A percentile compares a stretch with the other conserved stretches of the same genome.
These are phyloP conservation scores for Aspergillus proliferans DNA, from an alignment of 2,329 filamentous ascomycete species.

Conservation along the genomic window DNA sequence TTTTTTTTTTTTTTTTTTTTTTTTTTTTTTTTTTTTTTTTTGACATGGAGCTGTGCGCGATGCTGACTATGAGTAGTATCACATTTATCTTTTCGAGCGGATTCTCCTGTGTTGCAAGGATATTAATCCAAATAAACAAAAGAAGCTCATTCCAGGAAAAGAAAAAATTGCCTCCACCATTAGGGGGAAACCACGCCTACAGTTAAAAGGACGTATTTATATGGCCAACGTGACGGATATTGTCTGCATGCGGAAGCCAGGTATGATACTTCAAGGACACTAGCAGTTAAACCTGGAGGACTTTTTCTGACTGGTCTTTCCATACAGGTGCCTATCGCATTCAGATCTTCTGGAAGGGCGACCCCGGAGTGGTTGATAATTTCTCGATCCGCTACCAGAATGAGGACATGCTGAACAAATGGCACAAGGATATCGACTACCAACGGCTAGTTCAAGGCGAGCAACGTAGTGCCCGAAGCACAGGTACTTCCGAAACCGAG, in stretches of 20 bases:
- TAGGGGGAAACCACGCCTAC: conserved; percentile 69
- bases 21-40: no score
- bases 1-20: no score
- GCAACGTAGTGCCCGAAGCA: conserved; percentile 42
- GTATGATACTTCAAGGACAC: conserved; percentile 43
- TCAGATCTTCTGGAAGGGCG: conserved; percentile 98
- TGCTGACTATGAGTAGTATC: conserved; percentile 58
- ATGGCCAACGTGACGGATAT: conserved; percentile 98
- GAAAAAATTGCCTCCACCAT: conserved; percentile 65
- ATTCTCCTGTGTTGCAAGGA: conserved; percentile 98
- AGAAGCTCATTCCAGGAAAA: conserved; percentile 56
- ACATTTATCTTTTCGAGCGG: conserved; percentile 93
- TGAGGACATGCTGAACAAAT: conserved; percentile 89
- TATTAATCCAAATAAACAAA: conserved; percentile 73
- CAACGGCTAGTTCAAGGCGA: conserved; percentile 60
- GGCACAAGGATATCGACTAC: conserved; percentile 70
- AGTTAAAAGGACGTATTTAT: conserved; percentile 94
- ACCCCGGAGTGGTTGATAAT: conserved; percentile 90
- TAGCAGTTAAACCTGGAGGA: background rate
- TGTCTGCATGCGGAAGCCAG: conserved; percentile 78
- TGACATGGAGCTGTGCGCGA: background rate
- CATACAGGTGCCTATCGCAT: conserved; percentile 77
- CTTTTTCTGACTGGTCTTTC: background rate
- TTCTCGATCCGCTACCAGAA: conserved; percentile 91
- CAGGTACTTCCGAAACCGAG: conserved; percentile 57